Evolutionary conservation across 805 yeast genomes (phyloP).

Genomic region (Ogataea polymorpha): DNA sequence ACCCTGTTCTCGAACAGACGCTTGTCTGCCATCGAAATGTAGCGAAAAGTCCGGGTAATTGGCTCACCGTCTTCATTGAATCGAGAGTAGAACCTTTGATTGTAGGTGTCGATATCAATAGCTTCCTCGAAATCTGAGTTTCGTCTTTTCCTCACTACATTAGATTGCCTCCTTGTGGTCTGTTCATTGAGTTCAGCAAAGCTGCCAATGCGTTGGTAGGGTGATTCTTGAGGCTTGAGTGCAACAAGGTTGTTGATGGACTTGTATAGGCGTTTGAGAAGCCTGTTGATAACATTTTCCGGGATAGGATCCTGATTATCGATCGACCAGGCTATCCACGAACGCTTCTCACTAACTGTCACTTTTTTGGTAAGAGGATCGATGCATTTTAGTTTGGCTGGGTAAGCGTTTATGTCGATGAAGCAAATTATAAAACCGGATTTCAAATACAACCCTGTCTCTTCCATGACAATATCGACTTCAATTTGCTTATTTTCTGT

Average conservation of each 20-base stretch:
- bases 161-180: neutral
- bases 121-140: conserved; percentile 12
- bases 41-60: conserved; percentile 30
- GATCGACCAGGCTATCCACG: conserved; percentile 34
- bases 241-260: conserved; percentile 36
- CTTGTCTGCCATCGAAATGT: conserved; percentile 27
- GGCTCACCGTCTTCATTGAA: conserved; percentile 23
- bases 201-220: conserved; percentile 28
- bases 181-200: conserved; percentile 22
- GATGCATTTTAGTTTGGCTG: conserved; percentile 5
- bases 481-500: conserved; percentile 28
- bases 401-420: conserved; percentile 34
- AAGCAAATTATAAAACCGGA: conserved; percentile 45
- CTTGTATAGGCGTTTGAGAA: conserved; percentile 45
- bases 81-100: conserved; percentile 26
- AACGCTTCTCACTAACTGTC: conserved; percentile 9
- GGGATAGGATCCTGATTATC: conserved; percentile 32
- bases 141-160: conserved; percentile 6
- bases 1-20: conserved; percentile 22
- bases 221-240: conserved; percentile 19
- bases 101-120: conserved; percentile 27
- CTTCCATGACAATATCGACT: conserved; percentile 50
- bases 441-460: conserved; percentile 52
- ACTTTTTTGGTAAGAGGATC: conserved; percentile 7
- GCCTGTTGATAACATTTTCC: conserved; percentile 40